Evolutionary conservation across 306 rosid genomes (phyloP), one percentile per base, ranked within the genome.

Genomic region (Alnus glutinosa): DNA sequence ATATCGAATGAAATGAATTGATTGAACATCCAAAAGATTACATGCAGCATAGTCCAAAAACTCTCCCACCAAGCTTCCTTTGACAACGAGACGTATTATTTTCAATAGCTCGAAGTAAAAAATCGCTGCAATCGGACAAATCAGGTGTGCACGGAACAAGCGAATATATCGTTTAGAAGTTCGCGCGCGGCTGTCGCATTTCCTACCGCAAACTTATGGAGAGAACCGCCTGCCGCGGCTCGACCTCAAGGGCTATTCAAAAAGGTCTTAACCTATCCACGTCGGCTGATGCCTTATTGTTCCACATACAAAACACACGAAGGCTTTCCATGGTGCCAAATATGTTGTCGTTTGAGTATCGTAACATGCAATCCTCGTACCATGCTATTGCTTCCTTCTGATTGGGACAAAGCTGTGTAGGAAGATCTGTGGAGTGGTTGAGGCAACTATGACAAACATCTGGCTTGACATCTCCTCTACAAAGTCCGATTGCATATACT

Each of bases 331-430:
- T 55, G 15, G 32, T 4, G 15, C 32, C 55, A 14, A 52, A 72
- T 34, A 57, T 57, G 77, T 36, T 1, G 46, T 57, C 51, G 46
- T 30, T 71, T 32, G 82, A 86, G 79, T 82, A 89, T 51, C 82
- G 89, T 12, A 89, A 52, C 70, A 73, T 68, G 82, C 89, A 89
- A 5, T 19, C 7, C 18, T 82, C 86, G 51, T 77, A 72, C 87
- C 79, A 63, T 0, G 77, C 77, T 7, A 87, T 52, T 13, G 93
- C 90, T 42, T 86, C 90, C 55, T 84, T 89, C 81, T 84, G 90
- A 51, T 82, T 71, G 3, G 89, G 90, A 74, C 90, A 89, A 7
- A 0, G 36, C 77, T 36, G 10, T 4, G 71, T 57, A 70, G 87
- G 87, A 10, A 19, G 76, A 32, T 28, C 13, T 9, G 37, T 72